Evolutionary conservation across 192 early-diverging fungal species (phyloP), one percentile per base, ranked within the genome.

Genomic region (Linnemannia elongata): DNA sequence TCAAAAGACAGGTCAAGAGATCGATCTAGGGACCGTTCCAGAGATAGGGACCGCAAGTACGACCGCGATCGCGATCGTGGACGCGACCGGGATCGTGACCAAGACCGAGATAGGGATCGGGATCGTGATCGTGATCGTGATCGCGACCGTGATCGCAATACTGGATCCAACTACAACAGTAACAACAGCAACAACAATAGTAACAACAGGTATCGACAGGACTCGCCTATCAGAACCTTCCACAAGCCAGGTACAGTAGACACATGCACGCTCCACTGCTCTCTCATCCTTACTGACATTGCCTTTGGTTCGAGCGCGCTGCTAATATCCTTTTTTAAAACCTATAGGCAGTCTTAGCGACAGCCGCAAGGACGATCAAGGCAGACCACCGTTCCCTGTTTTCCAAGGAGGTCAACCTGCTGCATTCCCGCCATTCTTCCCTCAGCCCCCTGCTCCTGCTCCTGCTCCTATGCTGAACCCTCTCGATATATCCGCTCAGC

Each of bases 11-110:
- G 44, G 35, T 42, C 22, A 41, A 54, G 77, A 9, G 55, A 75
- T 27, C 12, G 24, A 9, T 69, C 57, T 20, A 49, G 57, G 45
- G 75, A 63, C 5, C 66, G 75, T 45, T 54, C 45, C 30, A 44
- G 66, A 36, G 69, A 74, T 54, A 60, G 75, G 3, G 76, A 36
- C 9, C 76, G 57, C 18, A 52, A 76, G 38, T 42, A 68, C 33
- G 74, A 69, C n/a, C 52, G 66, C 18, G 44, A 35, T 20, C 75
- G 72, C 6, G 57, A 80, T 66, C 70, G 41, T 13, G n/a, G 30
- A 7, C 12, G 41, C 7, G 55, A 66, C 12, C 54, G 41, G 17
- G 45, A 63, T 39, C 69, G 69, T 6, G 36, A 70, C 47, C 55
- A 47, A 8, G 47, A 52, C n/a, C 38, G 47, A 2, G 54, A 33